phyloP scores from a whole-genome alignment of 2,329 filamentous ascomycete species.

The Bertia moriformis region DNA sequence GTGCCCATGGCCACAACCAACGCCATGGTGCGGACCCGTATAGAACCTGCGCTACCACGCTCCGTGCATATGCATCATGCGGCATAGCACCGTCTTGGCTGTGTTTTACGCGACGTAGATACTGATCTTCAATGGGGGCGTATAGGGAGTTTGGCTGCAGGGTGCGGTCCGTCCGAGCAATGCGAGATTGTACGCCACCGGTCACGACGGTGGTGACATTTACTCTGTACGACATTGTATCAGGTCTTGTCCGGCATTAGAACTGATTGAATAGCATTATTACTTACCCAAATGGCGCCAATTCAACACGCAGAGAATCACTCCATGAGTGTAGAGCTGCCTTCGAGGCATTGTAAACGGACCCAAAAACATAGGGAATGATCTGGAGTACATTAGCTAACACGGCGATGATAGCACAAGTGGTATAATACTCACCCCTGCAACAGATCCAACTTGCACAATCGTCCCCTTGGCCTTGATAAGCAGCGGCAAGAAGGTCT shows the following conservation, averaged over 20 bases:
- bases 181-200: constrained; percentile 43
- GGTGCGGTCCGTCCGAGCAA: constrained; percentile 32
- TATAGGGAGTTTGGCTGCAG: constrained; percentile 33
- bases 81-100: constrained; percentile 36
- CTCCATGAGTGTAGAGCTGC: constrained; percentile 10
- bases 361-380: constrained; percentile 5
- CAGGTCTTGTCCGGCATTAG: background rate
- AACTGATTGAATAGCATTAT: background rate
- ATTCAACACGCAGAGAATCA: constrained; percentile 12
- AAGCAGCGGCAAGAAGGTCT: constrained; percentile 12
- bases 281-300: constrained; percentile 9
- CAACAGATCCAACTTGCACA: constrained; percentile 10
- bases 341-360: constrained; percentile 12
- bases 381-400: constrained; percentile 9
- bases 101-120: constrained; percentile 31
- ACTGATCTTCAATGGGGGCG: constrained; percentile 31
- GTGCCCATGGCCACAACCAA: constrained; percentile 30
- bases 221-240: constrained; percentile 20
- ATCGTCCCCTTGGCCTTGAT: constrained; percentile 12
- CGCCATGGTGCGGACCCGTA: constrained; percentile 24
- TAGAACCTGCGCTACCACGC: constrained; percentile 36
- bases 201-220: constrained; percentile 38
- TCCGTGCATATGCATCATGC: constrained; percentile 33
- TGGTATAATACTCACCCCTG: constrained; percentile 3
- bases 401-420: background rate